Evolutionary conservation across 768 basidiomycete genomes (phyloP).

Genomic region (Serendipita sp.): DNA sequence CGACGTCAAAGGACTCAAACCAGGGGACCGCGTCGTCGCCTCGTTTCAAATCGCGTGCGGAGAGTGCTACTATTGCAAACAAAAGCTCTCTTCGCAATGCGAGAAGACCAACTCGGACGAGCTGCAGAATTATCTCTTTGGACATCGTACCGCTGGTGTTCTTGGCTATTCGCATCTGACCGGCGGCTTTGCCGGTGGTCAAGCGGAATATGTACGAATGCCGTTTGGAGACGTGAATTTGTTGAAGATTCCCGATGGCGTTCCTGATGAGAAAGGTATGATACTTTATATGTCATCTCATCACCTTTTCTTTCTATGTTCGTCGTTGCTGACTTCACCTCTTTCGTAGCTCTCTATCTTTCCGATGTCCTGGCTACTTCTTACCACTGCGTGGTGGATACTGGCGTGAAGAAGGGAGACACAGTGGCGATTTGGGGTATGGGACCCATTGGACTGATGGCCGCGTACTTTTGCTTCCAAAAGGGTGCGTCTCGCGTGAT

Average conservation of each 20-base stretch:
- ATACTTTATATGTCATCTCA: too few relatives aligned
- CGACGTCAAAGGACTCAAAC: conserved; percentile 40
- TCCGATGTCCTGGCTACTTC: conserved; percentile 51
- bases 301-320: too few relatives aligned
- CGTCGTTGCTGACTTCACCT: conserved; percentile 17
- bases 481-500: conserved; percentile 63
- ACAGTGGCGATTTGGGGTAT: conserved; percentile 58
- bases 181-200: conserved; percentile 59
- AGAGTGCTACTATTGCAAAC: conserved; percentile 48
- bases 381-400: conserved; percentile 61
- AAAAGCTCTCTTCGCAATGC: conserved; percentile 60
- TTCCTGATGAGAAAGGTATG: conserved; percentile 42
- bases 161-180: conserved; percentile 60
- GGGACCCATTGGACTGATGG: conserved; percentile 52
- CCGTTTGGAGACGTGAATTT: conserved; percentile 59
- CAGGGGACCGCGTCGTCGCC: conserved; percentile 60
- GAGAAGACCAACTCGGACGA: conserved; percentile 44
- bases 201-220: conserved; percentile 60
- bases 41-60: conserved; percentile 70
- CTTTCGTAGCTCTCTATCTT: conserved; percentile 5
- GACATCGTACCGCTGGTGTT: conserved; percentile 53
- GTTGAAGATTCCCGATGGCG: conserved; percentile 47
- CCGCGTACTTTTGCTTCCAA: conserved; percentile 41
- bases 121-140: conserved; percentile 44
- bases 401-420: conserved; percentile 56